Evolutionary conservation across 1,284 basidiomycete genomes (phyloP).

Genomic region (Marasmius tenuissimus): DNA sequence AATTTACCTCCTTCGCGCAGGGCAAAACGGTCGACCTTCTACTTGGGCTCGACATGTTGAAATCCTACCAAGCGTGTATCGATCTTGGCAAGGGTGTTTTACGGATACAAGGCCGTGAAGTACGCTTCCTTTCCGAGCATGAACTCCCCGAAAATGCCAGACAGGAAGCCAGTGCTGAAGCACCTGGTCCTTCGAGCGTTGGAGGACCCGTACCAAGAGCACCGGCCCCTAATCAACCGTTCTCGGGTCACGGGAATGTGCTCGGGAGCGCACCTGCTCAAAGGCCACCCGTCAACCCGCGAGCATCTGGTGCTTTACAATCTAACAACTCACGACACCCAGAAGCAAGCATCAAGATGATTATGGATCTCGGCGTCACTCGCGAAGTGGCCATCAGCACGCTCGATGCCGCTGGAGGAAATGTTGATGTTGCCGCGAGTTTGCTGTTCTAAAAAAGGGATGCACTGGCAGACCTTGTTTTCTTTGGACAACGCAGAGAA

Average conservation of each 20-base stretch:
- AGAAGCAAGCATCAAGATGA: constrained; percentile 50
- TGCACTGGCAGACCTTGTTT: not conserved
- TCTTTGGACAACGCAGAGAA: not conserved
- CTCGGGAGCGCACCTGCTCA: constrained; percentile 37
- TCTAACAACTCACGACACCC: constrained; percentile 34
- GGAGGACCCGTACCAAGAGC: not conserved
- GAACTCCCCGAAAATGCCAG: constrained; percentile 86
- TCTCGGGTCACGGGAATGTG: constrained; percentile 65
- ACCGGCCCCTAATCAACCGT: constrained; percentile 27
- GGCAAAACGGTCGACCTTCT: constrained; percentile 91
- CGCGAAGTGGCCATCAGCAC: constrained; percentile 76
- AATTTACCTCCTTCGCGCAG: constrained; percentile 33
- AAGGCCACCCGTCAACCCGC: constrained; percentile 11
- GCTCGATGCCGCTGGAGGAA: constrained; percentile 80
- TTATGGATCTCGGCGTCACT: constrained; percentile 77
- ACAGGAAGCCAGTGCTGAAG: constrained; percentile 17
- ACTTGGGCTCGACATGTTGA: constrained; percentile 98
- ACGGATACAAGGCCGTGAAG: constrained; percentile 84
- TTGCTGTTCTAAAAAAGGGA: constrained; percentile 64
- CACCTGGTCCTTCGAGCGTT: constrained; percentile 21
- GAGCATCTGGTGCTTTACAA: constrained; percentile 10
- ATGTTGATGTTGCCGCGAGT: constrained; percentile 87
- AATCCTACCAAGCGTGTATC: constrained; percentile 94
- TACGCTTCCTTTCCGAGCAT: constrained; percentile 90
- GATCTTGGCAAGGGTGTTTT: constrained; percentile 89